Evolutionary conservation across 208 protist genomes (phyloP).

Genomic region (Trypanosoma cruzi): DNA sequence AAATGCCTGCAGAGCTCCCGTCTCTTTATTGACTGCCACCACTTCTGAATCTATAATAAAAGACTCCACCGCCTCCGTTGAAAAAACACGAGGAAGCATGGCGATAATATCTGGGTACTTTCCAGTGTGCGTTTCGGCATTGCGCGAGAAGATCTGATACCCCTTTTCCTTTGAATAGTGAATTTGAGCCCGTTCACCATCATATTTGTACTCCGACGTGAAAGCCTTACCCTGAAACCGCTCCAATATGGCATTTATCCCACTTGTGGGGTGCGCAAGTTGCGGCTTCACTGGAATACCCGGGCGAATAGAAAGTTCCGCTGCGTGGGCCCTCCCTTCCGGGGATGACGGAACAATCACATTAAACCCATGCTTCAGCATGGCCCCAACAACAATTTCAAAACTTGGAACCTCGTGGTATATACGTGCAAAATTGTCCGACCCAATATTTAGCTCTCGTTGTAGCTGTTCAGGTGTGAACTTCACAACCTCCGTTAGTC

Average conservation of each 20-base stretch:
- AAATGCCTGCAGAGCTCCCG: constrained; percentile 95
- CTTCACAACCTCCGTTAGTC: constrained; percentile 27
- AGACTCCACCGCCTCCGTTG: constrained; percentile 68
- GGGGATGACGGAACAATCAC: constrained; percentile 62
- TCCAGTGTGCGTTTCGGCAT: constrained; percentile 97
- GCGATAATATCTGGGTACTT: constrained; percentile 99
- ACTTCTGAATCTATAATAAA: constrained; percentile 99
- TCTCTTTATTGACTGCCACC: constrained; percentile 94
- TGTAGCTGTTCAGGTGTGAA: constrained; percentile 68
- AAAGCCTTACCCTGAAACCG: constrained; percentile 90
- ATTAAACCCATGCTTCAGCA: constrained; percentile 78
- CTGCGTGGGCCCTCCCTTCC: constrained; percentile 36
- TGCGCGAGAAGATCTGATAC: constrained; percentile 98
- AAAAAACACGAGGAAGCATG: constrained; percentile 66
- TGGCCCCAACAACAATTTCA: constrained; percentile 70
- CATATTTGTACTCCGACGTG: constrained; percentile 99
- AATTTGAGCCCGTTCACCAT: constrained; percentile 98
- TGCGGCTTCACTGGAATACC: constrained; percentile 98
- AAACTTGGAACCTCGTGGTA: constrained; percentile 89
- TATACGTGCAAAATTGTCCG: constrained; percentile 56
- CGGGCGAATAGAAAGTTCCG: constrained; percentile 77
- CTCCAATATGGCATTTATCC: constrained; percentile 86
- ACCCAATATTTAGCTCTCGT: constrained; percentile 56
- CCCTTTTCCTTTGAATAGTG: constrained; percentile 79
- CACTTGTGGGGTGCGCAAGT: constrained; percentile 98